phyloP scores from a whole-genome alignment of 2,329 filamentous ascomycete species.

The Aspergillus puulaauensis region DNA sequence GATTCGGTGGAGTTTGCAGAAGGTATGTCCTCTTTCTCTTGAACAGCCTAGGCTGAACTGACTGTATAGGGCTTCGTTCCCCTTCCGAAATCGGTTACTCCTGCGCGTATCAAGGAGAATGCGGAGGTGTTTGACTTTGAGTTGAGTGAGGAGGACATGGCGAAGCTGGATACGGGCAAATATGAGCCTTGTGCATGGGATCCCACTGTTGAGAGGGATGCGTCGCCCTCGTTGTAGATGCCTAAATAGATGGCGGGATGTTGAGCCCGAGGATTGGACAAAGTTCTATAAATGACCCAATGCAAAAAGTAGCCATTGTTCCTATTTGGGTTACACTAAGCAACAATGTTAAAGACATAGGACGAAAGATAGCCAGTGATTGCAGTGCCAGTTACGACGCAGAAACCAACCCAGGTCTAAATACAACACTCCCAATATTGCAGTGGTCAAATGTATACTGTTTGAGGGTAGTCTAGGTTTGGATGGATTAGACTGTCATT shows the following conservation, averaged over 20 bases:
- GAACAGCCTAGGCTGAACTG: neutral
- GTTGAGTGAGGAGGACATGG: constrained; percentile 59
- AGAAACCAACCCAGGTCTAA: too few relatives aligned
- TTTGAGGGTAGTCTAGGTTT: neutral
- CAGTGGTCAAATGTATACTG: neutral
- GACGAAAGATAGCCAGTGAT: too few relatives aligned
- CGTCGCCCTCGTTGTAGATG: too few relatives aligned
- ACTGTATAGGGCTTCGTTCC: constrained; percentile 56
- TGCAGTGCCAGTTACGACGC: too few relatives aligned
- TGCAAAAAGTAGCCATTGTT: too few relatives aligned
- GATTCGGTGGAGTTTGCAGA: constrained; percentile 62
- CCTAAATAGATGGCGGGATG: too few relatives aligned
- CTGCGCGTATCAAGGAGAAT: constrained; percentile 61
- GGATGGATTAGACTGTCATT: too few relatives aligned
- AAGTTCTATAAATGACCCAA: too few relatives aligned
- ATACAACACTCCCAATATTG: neutral
- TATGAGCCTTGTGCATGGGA: constrained; percentile 63
- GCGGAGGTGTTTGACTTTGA: constrained; percentile 60
- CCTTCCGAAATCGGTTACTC: constrained; percentile 62
- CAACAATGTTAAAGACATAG: too few relatives aligned
- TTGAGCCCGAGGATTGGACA: too few relatives aligned
- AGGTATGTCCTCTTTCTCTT: constrained; percentile 33
- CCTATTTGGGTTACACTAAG: too few relatives aligned
- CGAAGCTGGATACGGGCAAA: constrained; percentile 51
- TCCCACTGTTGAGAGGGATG: constrained; percentile 34